These are phyloP conservation scores for Sanghuangporus weigelae DNA, from an alignment of 1,284 basidiomycete species.

Conservation along the genomic window DNA sequence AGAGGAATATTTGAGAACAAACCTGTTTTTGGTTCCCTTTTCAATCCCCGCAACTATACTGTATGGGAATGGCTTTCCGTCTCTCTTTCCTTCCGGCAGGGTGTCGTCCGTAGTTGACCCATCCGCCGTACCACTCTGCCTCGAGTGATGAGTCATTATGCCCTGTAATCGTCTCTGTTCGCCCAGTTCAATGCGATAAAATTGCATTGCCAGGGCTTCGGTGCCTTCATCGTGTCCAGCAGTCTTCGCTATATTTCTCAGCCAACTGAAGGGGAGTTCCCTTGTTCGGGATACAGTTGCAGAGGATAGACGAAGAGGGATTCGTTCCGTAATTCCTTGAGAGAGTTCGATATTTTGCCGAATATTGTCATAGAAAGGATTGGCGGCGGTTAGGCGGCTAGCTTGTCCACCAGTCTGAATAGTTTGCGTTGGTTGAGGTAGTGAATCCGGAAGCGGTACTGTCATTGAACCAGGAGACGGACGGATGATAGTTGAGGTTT, in stretches of 20 bases:
- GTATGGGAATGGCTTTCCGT: constrained; percentile 58
- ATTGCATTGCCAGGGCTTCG: constrained; percentile 82
- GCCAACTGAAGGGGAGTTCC: constrained; percentile 81
- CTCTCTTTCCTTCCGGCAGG: constrained; percentile 13
- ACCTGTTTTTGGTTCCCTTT: constrained; percentile 89
- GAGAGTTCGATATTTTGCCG: constrained; percentile 91
- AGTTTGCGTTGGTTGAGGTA: not conserved
- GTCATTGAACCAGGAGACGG: constrained; percentile 18
- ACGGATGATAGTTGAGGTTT: constrained; percentile 19
- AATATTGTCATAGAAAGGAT: constrained; percentile 94
- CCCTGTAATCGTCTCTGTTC: constrained; percentile 88
- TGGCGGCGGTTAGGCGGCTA: constrained; percentile 39
- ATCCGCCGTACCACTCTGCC: constrained; percentile 33
- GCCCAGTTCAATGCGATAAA: constrained; percentile 85
- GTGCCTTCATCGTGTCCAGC: constrained; percentile 60
- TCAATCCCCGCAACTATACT: constrained; percentile 96
- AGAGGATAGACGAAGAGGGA: constrained; percentile 68
- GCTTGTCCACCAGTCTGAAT: not conserved
- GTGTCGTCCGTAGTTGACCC: not conserved
- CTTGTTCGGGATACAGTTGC: constrained; percentile 56
- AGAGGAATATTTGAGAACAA: not conserved
- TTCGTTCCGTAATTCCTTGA: constrained; percentile 79
- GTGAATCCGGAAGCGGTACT: constrained; percentile 22
- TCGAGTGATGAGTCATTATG: constrained; percentile 88
- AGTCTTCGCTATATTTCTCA: constrained; percentile 63